phyloP scores from a whole-genome alignment of 2,329 filamentous ascomycete species.

The Cordyceps tenuipes region DNA sequence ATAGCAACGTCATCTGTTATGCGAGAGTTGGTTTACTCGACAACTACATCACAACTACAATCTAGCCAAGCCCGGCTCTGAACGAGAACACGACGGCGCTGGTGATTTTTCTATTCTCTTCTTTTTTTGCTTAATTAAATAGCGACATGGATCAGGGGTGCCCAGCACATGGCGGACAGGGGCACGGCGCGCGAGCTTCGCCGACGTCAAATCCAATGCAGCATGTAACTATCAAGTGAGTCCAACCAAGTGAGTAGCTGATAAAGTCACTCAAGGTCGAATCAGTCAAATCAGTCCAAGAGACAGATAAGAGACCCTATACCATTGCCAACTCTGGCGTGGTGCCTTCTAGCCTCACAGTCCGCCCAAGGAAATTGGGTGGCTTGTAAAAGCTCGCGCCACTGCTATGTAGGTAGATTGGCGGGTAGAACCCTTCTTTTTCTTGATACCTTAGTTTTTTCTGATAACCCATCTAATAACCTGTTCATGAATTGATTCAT shows the following conservation, averaged over 20 bases:
- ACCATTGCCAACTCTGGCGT: too few relatives aligned
- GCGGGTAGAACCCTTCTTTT: neutral
- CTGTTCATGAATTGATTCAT: neutral
- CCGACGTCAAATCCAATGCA: neutral
- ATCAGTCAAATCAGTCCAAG: too few relatives aligned
- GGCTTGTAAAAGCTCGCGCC: neutral
- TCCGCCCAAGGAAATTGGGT: neutral
- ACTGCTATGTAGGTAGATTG: neutral
- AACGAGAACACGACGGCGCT: neutral
- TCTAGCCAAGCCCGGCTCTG: neutral
- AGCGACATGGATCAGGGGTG: conserved; percentile 4
- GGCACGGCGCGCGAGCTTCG: neutral
- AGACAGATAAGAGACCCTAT: too few relatives aligned
- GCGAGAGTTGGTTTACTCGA: neutral
- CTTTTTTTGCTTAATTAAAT: neutral
- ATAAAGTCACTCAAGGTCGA: too few relatives aligned
- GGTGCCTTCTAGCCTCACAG: too few relatives aligned
- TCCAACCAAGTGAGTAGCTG: too few relatives aligned
- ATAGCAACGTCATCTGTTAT: neutral
- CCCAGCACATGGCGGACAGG: conserved; percentile 8
- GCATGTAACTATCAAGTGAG: neutral
- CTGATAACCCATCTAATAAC: neutral
- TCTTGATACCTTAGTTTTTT: neutral
- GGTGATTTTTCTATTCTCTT: too few relatives aligned
- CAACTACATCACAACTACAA: neutral